Evolutionary conservation across 768 basidiomycete genomes (phyloP).

Genomic region (Dendrothele bispora): DNA sequence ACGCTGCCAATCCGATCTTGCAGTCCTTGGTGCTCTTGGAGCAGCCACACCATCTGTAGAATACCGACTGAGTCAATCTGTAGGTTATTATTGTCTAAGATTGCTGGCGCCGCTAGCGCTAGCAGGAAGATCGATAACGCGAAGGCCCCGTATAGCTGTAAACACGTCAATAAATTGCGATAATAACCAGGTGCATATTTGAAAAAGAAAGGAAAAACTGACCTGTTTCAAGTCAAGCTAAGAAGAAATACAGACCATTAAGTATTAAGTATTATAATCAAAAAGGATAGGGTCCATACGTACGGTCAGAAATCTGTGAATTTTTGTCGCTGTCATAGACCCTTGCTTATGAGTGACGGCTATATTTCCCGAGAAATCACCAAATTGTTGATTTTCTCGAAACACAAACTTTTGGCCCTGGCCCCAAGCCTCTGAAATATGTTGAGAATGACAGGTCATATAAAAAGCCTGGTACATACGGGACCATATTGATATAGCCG

Average conservation of each 20-base stretch:
- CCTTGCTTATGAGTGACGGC: no score
- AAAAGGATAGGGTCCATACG: no score
- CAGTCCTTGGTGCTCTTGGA: constrained; percentile 2
- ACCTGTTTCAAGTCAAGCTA: neutral
- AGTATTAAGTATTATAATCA: neutral
- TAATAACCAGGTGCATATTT: neutral
- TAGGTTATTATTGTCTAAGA: constrained; percentile 4
- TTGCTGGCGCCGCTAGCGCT: neutral
- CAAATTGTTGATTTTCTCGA: neutral
- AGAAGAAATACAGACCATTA: neutral
- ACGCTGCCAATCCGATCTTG: neutral
- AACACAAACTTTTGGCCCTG: constrained; percentile 1
- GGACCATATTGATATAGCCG: constrained; percentile 5
- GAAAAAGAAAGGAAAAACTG: neutral
- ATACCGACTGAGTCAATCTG: constrained; percentile 7
- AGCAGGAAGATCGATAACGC: neutral
- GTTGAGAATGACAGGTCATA: neutral
- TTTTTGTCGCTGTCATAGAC: no score
- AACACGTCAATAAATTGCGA: neutral
- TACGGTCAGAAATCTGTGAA: no score
- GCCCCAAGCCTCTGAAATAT: neutral
- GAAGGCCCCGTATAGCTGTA: neutral
- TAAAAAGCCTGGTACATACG: neutral
- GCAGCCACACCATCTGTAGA: constrained; percentile 8
- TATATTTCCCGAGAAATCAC: neutral